These are phyloP conservation scores for Pyrenopolyporus hunteri DNA, from an alignment of 495 filamentous ascomycete genomes.

Conservation along the genomic window DNA sequence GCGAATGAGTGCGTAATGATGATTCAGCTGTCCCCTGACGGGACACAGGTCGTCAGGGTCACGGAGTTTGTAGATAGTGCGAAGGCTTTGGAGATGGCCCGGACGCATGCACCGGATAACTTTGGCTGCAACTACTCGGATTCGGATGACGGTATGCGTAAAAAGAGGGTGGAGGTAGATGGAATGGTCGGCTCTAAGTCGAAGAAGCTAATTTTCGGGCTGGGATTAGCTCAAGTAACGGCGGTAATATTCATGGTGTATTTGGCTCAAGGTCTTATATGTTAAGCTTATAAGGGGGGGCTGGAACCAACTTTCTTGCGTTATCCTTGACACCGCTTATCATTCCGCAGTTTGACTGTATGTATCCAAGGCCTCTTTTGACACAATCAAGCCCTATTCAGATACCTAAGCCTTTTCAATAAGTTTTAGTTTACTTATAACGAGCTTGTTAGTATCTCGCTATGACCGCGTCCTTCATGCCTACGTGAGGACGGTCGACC, in stretches of 20 bases:
- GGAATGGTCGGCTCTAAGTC: constrained; percentile 12
- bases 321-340: not conserved
- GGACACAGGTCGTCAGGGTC: constrained; percentile 37
- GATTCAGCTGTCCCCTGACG: constrained; percentile 42
- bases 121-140: constrained; percentile 30
- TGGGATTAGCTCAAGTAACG: constrained; percentile 27
- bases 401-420: too few species aligned
- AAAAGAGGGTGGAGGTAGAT: not conserved
- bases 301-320: constrained; percentile 2
- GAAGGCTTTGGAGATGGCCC: constrained; percentile 48
- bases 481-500: too few species aligned
- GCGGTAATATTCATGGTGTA: constrained; percentile 24
- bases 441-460: too few species aligned
- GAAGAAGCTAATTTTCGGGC: constrained; percentile 30
- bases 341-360: too few species aligned
- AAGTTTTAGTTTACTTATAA: too few species aligned
- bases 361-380: too few species aligned
- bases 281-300: constrained; percentile 24
- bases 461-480: too few species aligned
- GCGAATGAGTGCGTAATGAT: constrained; percentile 51
- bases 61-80: constrained; percentile 51
- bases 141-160: not conserved
- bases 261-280: constrained; percentile 12
- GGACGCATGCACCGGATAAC: constrained; percentile 38
- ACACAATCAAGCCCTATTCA: too few species aligned